These are phyloP conservation scores for Metschnikowia kofuensis DNA, from an alignment of 805 yeast genomes.

Conservation along the genomic window DNA sequence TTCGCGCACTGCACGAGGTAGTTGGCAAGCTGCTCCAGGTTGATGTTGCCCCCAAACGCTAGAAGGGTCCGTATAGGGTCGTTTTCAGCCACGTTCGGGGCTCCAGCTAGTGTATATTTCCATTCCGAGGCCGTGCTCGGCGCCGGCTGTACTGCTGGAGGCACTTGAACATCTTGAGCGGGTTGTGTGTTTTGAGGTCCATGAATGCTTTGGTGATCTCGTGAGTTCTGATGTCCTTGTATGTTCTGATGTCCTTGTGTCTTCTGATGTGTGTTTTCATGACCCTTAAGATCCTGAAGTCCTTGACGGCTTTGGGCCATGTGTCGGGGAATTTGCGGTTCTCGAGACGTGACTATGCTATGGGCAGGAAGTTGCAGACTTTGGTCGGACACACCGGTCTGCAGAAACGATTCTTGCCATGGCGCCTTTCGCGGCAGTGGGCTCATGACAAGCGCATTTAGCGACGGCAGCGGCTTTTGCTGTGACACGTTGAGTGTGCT, in stretches of 20 bases:
- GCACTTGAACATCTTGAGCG: too few species aligned
- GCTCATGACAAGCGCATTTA: slow-evolving; percentile 8
- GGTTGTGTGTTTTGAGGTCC: too few species aligned
- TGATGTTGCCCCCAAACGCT: slow-evolving; percentile 47
- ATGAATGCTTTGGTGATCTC: too few species aligned
- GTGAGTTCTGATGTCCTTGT: too few species aligned
- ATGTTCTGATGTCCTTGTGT: too few species aligned
- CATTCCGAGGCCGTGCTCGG: slow-evolving; percentile 47
- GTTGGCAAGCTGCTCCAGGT: slow-evolving; percentile 52
- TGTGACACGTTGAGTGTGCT: not conserved
- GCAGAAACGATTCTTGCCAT: not conserved
- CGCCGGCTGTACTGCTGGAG: not conserved
- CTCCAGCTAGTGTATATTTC: slow-evolving; percentile 50
- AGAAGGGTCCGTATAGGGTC: slow-evolving; percentile 22
- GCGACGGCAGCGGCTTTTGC: not conserved
- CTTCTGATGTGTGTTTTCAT: too few species aligned
- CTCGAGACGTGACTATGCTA: too few species aligned
- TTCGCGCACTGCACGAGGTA: slow-evolving; percentile 60
- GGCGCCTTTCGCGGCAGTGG: not conserved
- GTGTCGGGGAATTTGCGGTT: too few species aligned
- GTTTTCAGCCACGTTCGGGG: slow-evolving; percentile 14
- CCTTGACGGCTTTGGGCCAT: too few species aligned
- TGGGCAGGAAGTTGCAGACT: not conserved
- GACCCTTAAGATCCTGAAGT: too few species aligned
- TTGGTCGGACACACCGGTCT: not conserved